phyloP scores from a whole-genome alignment of 2,329 filamentous ascomycete genomes.

The Anthostomella pinea region DNA sequence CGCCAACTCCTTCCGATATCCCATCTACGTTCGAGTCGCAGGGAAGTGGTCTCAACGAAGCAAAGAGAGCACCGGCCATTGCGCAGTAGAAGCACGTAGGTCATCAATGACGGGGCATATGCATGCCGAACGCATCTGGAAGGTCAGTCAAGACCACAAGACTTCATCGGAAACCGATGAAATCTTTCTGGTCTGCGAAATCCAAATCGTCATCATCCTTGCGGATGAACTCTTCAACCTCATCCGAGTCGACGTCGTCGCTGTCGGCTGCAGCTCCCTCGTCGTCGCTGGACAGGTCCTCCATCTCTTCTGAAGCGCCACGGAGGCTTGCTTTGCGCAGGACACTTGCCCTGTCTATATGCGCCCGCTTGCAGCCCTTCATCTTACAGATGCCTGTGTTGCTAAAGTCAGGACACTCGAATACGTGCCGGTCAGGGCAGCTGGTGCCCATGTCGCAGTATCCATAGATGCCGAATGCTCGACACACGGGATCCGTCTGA shows the following conservation, averaged over 20 bases:
- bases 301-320: slow-evolving; percentile 48
- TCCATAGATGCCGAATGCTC: slow-evolving; percentile 78
- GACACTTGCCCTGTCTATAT: slow-evolving; percentile 82
- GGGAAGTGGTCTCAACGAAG: too few relatives aligned
- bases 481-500: slow-evolving; percentile 76
- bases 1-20: slow-evolving; percentile 1
- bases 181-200: slow-evolving; percentile 58
- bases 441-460: slow-evolving; percentile 80
- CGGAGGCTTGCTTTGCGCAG: slow-evolving; percentile 63
- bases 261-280: slow-evolving; percentile 65
- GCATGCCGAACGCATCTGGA: slow-evolving; percentile 15
- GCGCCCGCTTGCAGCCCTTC: slow-evolving; percentile 78
- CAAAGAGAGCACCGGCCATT: not conserved
- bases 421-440: slow-evolving; percentile 81
- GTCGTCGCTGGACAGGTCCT: slow-evolving; percentile 76
- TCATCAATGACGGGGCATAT: slow-evolving; percentile 12
- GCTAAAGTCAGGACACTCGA: slow-evolving; percentile 93
- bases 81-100: not conserved
- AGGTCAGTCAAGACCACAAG: slow-evolving; percentile 18
- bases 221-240: slow-evolving; percentile 62
- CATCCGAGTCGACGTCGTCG: slow-evolving; percentile 78
- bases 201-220: slow-evolving; percentile 54
- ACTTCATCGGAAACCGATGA: slow-evolving; percentile 47
- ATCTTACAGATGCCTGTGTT: slow-evolving; percentile 82
- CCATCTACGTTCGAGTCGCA: too few relatives aligned